A percentile compares a stretch with the other conserved stretches of the same genome.
phyloP scores from a whole-genome alignment of 75 land plant genomes.

The Larix kaempferi region DNA sequence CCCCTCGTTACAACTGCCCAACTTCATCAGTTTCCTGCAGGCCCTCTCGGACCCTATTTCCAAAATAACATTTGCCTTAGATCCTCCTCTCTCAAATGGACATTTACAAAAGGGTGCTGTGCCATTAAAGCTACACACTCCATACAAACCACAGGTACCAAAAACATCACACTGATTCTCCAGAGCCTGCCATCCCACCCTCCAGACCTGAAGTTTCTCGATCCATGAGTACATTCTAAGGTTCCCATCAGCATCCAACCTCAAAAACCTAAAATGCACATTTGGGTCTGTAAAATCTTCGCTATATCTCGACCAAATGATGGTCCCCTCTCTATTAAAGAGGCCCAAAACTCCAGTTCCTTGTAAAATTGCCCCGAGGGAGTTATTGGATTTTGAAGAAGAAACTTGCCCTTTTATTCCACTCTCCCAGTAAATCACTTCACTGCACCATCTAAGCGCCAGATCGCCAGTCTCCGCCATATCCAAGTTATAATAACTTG shows the following conservation, averaged over 20 bases:
- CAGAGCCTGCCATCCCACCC: slow-evolving; percentile 56
- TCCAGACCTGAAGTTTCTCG: slow-evolving; percentile 28
- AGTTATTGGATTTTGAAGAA: background rate
- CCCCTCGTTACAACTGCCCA: slow-evolving; percentile 21
- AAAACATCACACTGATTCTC: slow-evolving; percentile 58
- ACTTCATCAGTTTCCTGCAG: slow-evolving; percentile 25
- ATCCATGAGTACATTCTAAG: slow-evolving; percentile 42
- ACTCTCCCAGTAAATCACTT: slow-evolving; percentile 34
- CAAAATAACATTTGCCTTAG: too few relatives aligned
- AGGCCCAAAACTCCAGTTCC: slow-evolving; percentile 32
- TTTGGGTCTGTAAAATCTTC: slow-evolving; percentile 37
- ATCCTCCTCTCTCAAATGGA: slow-evolving; percentile 8
- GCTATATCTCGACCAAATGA: slow-evolving; percentile 41
- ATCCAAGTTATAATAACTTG: slow-evolving; percentile 34
- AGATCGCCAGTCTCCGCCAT: slow-evolving; percentile 31
- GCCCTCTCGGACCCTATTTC: slow-evolving; percentile 1
- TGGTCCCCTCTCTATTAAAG: slow-evolving; percentile 8
- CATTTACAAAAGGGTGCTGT: slow-evolving; percentile 28
- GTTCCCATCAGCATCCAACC: slow-evolving; percentile 46
- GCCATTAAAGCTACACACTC: slow-evolving; percentile 29
- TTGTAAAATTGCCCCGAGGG: background rate
- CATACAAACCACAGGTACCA: slow-evolving; percentile 41
- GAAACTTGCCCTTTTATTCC: background rate
- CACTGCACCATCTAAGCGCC: slow-evolving; percentile 34
- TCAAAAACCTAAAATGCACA: slow-evolving; percentile 33